These are phyloP conservation scores for Colletotrichum sp. DNA, from an alignment of 2,329 filamentous ascomycete genomes.

Conservation along the genomic window DNA sequence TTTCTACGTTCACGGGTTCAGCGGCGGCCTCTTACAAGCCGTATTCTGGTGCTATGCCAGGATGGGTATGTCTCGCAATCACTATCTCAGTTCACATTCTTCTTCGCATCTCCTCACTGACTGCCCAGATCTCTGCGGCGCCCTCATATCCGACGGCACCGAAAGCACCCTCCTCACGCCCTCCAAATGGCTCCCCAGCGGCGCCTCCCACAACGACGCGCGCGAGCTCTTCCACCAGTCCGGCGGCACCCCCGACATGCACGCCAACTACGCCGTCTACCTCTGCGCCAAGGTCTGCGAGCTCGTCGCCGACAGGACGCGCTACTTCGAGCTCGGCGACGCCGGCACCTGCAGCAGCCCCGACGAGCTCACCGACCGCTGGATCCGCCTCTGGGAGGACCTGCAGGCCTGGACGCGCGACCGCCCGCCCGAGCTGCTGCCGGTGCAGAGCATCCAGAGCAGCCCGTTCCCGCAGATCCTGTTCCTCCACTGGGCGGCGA, in stretches of 20 bases:
- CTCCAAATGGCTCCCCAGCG: conserved; percentile 51
- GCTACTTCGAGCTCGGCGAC: conserved; percentile 51
- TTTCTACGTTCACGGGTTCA: conserved; percentile 58
- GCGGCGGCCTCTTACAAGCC: conserved; percentile 56
- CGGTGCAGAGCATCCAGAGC: conserved; percentile 47
- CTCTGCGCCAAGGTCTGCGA: conserved; percentile 57
- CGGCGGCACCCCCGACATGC: conserved; percentile 49
- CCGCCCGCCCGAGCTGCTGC: conserved; percentile 51
- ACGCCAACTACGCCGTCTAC: conserved; percentile 65
- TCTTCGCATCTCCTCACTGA: background rate
- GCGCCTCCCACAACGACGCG: conserved; percentile 39
- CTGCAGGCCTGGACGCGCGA: conserved; percentile 53
- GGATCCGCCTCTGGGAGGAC: conserved; percentile 54
- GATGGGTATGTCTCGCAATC: conserved; percentile 46
- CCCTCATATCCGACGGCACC: conserved; percentile 59
- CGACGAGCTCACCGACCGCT: conserved; percentile 45
- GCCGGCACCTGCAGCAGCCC: conserved; percentile 47
- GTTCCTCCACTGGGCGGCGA: conserved; percentile 58
- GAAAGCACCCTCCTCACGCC: conserved; percentile 56
- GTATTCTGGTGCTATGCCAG: conserved; percentile 65
- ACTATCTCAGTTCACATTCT: too few relatives aligned
- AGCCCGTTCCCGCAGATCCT: conserved; percentile 57
- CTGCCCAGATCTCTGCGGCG: conserved; percentile 56
- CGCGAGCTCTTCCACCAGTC: conserved; percentile 36
- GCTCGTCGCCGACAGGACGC: conserved; percentile 53